phyloP scores from a whole-genome alignment of 2,329 filamentous ascomycete genomes.

The Colletotrichum australisinense region DNA sequence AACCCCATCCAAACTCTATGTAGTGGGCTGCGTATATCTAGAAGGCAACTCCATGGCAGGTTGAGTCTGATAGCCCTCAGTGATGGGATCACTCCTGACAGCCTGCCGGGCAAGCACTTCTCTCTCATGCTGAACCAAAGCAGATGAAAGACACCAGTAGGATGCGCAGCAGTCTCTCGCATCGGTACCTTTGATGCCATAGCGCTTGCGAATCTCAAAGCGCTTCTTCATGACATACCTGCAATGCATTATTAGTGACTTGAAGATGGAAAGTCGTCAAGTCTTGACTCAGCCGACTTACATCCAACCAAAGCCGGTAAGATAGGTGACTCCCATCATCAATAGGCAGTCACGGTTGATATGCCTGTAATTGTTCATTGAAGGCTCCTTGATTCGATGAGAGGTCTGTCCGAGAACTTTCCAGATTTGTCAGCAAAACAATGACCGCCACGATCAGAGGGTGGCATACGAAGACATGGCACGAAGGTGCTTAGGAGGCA shows the following conservation, averaged over 20 bases:
- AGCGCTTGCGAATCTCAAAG: slow-evolving; percentile 7
- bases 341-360: neutral
- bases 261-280: neutral
- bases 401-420: neutral
- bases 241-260: neutral
- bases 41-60: neutral
- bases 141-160: neutral
- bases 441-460: neutral
- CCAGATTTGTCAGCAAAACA: neutral
- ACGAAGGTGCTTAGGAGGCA: neutral
- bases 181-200: slow-evolving; percentile 4
- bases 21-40: neutral
- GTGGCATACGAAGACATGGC: neutral
- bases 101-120: slow-evolving; percentile 3
- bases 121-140: slow-evolving; percentile 4
- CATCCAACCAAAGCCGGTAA: slow-evolving; percentile 7
- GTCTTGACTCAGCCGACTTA: neutral
- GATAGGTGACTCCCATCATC: neutral
- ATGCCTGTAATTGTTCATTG: neutral
- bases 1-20: neutral
- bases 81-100: neutral
- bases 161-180: slow-evolving; percentile 4
- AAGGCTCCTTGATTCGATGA: neutral
- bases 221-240: slow-evolving; percentile 9
- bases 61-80: neutral